These are phyloP conservation scores for Cunninghamia lanceolata DNA, from an alignment of 75 land plant genomes.

Conservation along the genomic window DNA sequence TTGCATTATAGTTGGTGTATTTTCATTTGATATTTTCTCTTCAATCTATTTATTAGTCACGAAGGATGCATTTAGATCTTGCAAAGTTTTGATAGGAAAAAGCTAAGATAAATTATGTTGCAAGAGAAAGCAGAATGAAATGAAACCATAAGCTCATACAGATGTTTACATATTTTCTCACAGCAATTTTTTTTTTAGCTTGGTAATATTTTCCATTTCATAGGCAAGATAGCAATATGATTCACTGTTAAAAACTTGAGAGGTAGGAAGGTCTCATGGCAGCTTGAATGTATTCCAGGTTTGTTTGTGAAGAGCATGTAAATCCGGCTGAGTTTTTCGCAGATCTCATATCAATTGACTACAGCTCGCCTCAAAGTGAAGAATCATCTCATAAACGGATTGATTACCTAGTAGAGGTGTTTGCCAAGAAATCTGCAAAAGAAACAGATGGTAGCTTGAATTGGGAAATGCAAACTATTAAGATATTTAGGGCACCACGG, in stretches of 20 bases:
- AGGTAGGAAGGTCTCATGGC: neutral
- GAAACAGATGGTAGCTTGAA: conserved; percentile 2
- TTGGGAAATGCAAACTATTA: neutral
- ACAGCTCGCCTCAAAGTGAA: conserved; percentile 84
- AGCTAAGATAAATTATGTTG: neutral
- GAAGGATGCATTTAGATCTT: neutral
- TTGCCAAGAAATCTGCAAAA: conserved; percentile 26
- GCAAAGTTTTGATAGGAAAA: conserved; percentile 2
- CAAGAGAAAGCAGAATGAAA: neutral
- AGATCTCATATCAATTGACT: conserved; percentile 94
- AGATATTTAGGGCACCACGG: conserved; percentile 1
- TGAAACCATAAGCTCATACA: neutral
- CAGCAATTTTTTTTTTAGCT: no score
- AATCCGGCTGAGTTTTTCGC: conserved; percentile 99
- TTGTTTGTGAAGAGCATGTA: conserved; percentile 80
- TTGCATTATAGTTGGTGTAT: neutral
- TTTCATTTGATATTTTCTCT: neutral
- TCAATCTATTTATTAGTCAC: neutral
- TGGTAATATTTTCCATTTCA: neutral
- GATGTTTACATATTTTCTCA: neutral
- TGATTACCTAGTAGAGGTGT: conserved; percentile 63
- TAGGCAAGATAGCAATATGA: neutral
- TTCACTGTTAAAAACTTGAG: conserved; percentile 3
- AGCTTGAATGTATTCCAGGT: conserved; percentile 37
- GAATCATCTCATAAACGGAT: conserved; percentile 59